A percentile compares a stretch with the other conserved stretches of the same genome.
Conservation (phyloP, 805 yeast genomes). For the Metschnikowia arizonensis region DNA sequence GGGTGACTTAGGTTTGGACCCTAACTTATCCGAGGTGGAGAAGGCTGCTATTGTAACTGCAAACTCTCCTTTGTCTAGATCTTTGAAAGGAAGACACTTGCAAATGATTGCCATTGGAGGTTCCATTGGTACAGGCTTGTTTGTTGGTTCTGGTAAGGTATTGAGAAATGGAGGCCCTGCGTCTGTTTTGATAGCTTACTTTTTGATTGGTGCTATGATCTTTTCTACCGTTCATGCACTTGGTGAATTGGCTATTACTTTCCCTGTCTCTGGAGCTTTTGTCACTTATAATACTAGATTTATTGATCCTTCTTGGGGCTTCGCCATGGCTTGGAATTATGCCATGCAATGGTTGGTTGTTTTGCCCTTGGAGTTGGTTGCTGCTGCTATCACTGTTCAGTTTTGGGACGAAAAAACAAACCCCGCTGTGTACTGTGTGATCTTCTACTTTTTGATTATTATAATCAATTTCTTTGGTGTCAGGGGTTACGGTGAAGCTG, state of each 20-base stretch:
- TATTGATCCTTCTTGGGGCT: conserved; percentile 66
- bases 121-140: conserved; percentile 77
- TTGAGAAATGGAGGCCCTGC: conserved; percentile 72
- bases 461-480: conserved; percentile 18
- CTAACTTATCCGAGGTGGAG: conserved; percentile 36
- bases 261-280: conserved; percentile 45
- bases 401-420: conserved; percentile 50
- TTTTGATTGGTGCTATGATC: conserved; percentile 33
- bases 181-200: conserved; percentile 38
- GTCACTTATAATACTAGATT: conserved; percentile 60
- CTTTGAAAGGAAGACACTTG: conserved; percentile 54
- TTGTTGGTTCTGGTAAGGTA: conserved; percentile 68
- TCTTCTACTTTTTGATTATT: conserved; percentile 50
- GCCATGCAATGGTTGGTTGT: conserved; percentile 51
- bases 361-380: conserved; percentile 62
- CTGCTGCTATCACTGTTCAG: conserved; percentile 54
- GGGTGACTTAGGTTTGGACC: conserved; percentile 42
- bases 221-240: conserved; percentile 39
- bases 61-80: conserved; percentile 53
- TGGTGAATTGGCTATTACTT: conserved; percentile 49
- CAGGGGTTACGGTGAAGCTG: conserved; percentile 48
- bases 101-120: conserved; percentile 84
- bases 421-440: conserved; percentile 55
- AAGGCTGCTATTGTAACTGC: conserved; percentile 48
- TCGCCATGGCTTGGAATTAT: conserved; percentile 71